phyloP scores from a whole-genome alignment of 1,284 basidiomycete genomes.

The Pascua sp. region DNA sequence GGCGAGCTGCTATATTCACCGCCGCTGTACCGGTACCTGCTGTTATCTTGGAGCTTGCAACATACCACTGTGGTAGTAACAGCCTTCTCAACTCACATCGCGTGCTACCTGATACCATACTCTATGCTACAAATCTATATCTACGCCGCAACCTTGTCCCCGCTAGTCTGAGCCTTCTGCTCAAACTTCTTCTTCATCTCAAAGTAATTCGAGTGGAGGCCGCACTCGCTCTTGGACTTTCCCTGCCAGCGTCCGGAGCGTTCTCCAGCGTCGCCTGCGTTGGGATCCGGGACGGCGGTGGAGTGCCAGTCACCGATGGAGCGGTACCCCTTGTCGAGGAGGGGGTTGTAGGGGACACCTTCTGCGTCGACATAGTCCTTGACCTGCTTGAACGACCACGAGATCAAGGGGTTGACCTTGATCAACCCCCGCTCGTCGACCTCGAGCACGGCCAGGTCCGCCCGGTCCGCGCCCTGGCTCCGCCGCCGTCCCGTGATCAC shows the following conservation, averaged over 20 bases:
- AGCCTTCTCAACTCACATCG: no score
- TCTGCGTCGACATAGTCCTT: constrained; percentile 81
- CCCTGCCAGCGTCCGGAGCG: constrained; percentile 89
- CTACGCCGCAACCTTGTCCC: no score
- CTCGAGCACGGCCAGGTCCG: constrained; percentile 78
- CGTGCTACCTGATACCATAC: no score
- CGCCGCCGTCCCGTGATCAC: constrained; percentile 92
- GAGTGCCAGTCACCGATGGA: constrained; percentile 98
- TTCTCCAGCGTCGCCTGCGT: constrained; percentile 65
- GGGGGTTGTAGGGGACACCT: constrained; percentile 81
- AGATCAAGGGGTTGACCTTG: constrained; percentile 91
- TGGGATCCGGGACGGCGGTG: constrained; percentile 61
- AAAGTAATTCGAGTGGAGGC: constrained; percentile 84
- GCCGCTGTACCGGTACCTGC: no score
- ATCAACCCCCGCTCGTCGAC: constrained; percentile 86
- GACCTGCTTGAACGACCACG: constrained; percentile 83
- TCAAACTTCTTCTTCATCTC: constrained; percentile 51
- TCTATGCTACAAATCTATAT: no score
- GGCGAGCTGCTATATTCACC: no score
- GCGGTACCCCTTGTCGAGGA: constrained; percentile 87
- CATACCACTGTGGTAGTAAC: no score
- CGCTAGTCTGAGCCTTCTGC: constrained; percentile 24
- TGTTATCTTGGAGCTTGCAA: no score
- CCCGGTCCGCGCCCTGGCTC: constrained; percentile 85
- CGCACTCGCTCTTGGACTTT: constrained; percentile 89